Conservation (phyloP, 2,329 filamentous ascomycete species). For the Clarireedia homoeocarpa region DNA sequence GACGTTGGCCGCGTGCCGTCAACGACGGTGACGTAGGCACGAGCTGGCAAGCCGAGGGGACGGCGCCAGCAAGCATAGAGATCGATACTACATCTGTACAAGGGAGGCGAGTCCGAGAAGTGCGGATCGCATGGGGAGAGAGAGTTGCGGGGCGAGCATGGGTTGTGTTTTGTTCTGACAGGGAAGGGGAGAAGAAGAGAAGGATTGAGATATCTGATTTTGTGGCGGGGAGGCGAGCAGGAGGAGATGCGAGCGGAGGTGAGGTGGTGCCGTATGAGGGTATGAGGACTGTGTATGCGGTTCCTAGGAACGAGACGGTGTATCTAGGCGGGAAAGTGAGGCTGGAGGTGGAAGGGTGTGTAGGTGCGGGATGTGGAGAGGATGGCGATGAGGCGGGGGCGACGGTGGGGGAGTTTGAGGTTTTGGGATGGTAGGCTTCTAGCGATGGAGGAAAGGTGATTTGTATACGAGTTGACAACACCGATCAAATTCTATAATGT, state of each 20-base stretch:
- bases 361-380: slow-evolving; percentile 18
- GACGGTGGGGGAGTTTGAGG: slow-evolving; percentile 43
- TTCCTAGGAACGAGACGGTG: slow-evolving; percentile 9
- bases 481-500: too few relatives aligned
- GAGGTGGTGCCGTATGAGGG: slow-evolving; percentile 13
- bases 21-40: slow-evolving; percentile 57
- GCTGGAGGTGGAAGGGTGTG: slow-evolving; percentile 37
- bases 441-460: background rate
- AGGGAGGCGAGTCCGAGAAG: background rate
- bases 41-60: slow-evolving; percentile 49
- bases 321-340: slow-evolving; percentile 19
- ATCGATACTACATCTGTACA: background rate
- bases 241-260: background rate
- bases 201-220: background rate
- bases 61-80: background rate
- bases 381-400: slow-evolving; percentile 31
- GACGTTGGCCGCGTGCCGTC: slow-evolving; percentile 57
- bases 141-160: background rate
- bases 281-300: slow-evolving; percentile 10
- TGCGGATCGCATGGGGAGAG: background rate
- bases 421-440: slow-evolving; percentile 20
- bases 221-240: background rate
- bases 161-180: background rate
- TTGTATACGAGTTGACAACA: too few relatives aligned
- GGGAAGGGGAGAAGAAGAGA: background rate